phyloP scores from a whole-genome alignment of 768 basidiomycete genomes.

The Flagelloscypha sp. region DNA sequence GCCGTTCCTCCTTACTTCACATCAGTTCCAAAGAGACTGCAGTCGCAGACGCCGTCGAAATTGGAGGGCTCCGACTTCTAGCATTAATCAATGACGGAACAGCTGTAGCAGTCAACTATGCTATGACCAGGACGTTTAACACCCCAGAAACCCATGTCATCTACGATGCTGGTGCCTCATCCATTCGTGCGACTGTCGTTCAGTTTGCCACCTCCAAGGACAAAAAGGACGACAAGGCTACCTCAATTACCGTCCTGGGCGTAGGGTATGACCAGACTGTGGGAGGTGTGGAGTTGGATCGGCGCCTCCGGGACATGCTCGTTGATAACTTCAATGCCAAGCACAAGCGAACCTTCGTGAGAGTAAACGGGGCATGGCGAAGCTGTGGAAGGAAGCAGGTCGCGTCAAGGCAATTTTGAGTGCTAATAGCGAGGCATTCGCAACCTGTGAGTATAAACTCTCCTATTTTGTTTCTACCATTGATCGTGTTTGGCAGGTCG shows the following conservation, averaged over 20 bases:
- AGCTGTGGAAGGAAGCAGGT: conserved; percentile 89
- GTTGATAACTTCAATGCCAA: conserved; percentile 66
- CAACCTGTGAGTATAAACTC: conserved; percentile 45
- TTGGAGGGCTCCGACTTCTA: conserved; percentile 77
- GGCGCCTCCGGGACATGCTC: conserved; percentile 73
- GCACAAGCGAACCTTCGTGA: conserved; percentile 57
- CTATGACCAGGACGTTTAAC: conserved; percentile 89
- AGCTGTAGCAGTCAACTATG: conserved; percentile 95
- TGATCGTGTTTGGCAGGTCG: conserved; percentile 46
- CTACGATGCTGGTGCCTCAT: conserved; percentile 88
- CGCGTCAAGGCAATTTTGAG: conserved; percentile 89
- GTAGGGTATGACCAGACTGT: conserved; percentile 70
- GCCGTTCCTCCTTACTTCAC: conserved; percentile 89
- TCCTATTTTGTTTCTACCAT: not conserved
- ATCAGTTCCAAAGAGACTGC: conserved; percentile 88
- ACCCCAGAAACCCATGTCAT: conserved; percentile 79
- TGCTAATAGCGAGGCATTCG: conserved; percentile 76
- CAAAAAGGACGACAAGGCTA: conserved; percentile 45
- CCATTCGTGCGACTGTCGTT: conserved; percentile 71
- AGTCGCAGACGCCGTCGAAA: conserved; percentile 84
- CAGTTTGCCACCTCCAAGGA: conserved; percentile 47
- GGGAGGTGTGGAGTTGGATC: conserved; percentile 82
- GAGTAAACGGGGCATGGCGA: conserved; percentile 83
- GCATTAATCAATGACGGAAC: conserved; percentile 89
- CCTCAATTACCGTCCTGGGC: conserved; percentile 70